These are phyloP conservation scores for Emydomyces testavorans DNA, from an alignment of 2,329 filamentous ascomycete genomes.

Conservation along the genomic window DNA sequence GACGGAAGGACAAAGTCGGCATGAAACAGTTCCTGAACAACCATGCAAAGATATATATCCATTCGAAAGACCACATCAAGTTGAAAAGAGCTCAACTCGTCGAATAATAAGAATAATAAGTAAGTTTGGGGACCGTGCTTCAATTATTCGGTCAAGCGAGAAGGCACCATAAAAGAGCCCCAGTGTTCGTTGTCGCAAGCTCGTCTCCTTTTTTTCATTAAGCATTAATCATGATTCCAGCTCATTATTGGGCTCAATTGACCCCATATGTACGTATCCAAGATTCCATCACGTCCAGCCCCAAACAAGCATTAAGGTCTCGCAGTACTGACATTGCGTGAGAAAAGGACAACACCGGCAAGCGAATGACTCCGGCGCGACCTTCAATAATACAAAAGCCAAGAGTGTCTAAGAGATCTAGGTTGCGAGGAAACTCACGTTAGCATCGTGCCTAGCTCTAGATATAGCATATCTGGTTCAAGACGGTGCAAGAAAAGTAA, in stretches of 20 bases:
- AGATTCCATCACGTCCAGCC: background rate
- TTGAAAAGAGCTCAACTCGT: too few species aligned
- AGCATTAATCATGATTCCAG: background rate
- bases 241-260: background rate
- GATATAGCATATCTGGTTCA: background rate
- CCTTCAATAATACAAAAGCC: background rate
- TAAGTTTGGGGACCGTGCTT: too few species aligned
- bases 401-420: background rate
- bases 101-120: too few species aligned
- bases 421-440: background rate
- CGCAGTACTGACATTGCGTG: background rate
- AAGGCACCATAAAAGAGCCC: too few species aligned
- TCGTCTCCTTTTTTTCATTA: background rate
- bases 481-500: background rate
- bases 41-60: too few species aligned
- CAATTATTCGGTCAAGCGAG: too few species aligned
- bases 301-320: background rate
- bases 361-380: background rate
- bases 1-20: too few species aligned
- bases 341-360: background rate
- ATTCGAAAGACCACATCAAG: too few species aligned
- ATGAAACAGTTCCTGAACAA: too few species aligned
- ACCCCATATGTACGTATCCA: background rate
- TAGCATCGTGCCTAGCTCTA: background rate
- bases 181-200: too few species aligned